Base-by-base conservation (phyloP, 2,329 filamentous ascomycete species). In the Aspergillus carbonarius region DNA sequence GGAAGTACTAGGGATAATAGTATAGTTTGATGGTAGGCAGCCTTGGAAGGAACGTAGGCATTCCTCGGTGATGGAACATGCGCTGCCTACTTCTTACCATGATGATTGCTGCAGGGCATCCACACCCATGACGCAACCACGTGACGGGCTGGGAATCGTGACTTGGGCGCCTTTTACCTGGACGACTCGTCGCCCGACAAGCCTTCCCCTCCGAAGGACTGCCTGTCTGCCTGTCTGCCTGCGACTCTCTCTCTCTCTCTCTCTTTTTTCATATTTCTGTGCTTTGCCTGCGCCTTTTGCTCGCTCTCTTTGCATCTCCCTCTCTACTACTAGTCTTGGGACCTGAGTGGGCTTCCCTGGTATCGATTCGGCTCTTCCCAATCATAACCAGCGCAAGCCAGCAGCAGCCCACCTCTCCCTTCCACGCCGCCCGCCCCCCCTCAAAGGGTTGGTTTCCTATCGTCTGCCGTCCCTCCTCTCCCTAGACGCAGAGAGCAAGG, bases 81-180 rank as follows among this genome's bases (percentile, higher is more conserved):
- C 39, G 39, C 20, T 42, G 18, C 39, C 18, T 42, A 13, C 18
- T 42, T 42, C 39, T 18, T 27, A 32, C n/a, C n/a, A 56, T 42
- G 27, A 55, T 49, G 20, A 59, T 46, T 66, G 60, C 64, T 66
- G 63, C 63, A 66, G 51, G 48, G 60, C 60, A 66, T 58, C 61
- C 65, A 66, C 68, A 65, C 67, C 66, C 66, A 72, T 73, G 70
- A 72, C 68, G 70, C 69, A 70, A 65, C 66, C 72, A 74, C 72
- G 72, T 74, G 72, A 74, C 65, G 63, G 52, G 18, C 25, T 39
- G 59, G 54, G 51, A 42, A 54, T 60, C 58, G 62, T 70, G 65
- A 71, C 70, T 67, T 63, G 59, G 54, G 57, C 61, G 57, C 59
- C 64, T 61, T 66, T 61, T 59, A 34, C 58, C 52, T 57, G 56